Evolutionary conservation across 306 rosid genomes (phyloP), one percentile per base, ranked within the genome.

Genomic region (Lablab purpureus): DNA sequence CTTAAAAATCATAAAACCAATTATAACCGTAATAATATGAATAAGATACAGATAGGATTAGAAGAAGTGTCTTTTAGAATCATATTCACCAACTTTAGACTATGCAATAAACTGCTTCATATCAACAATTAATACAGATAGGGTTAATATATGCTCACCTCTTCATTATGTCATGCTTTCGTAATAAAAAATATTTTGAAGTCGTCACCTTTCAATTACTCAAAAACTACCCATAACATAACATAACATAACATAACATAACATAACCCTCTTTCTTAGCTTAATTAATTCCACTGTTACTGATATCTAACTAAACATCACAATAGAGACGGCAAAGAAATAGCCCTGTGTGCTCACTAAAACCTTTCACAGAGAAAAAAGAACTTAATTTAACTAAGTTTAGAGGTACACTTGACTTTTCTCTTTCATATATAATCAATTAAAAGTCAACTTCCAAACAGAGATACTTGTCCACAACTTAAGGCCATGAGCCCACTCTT

Each of bases 1-100:
- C 76, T 55, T 74, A 14, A 17, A 81, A 68, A 74, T 67, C 80
- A 81, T 55, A 30, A 34, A 41, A 65, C 76, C 71, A 81, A 81
- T 55, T 81, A 81, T 74, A 67, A 55, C 69, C 34, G 4, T 81
- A 73, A 66, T 55, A 66, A 66, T 74, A 47, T 19, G 22, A 22
- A 7, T 72, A 72, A 52, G 50, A 73, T 64, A 73, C 15, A 3
- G 37, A 80, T 52, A 50, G 21, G 74, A 71, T 5, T 50, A 50
- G 32, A 70, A 43, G 30, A 60, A 47, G 40, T 1, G 62, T 56
- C 9, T 19, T 68, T 40, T 19, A 43, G 52, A 58, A 79, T 79
- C 71, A 69, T 69, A 18, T 43, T 56, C 58, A 13, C 37, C 34
- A 58, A 43, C 36, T 27, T 78, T 54, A 64, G 17, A 17, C 68